Base-by-base conservation (phyloP, 1,139 yeast genomes). In the Zygoascus sp. region DNA sequence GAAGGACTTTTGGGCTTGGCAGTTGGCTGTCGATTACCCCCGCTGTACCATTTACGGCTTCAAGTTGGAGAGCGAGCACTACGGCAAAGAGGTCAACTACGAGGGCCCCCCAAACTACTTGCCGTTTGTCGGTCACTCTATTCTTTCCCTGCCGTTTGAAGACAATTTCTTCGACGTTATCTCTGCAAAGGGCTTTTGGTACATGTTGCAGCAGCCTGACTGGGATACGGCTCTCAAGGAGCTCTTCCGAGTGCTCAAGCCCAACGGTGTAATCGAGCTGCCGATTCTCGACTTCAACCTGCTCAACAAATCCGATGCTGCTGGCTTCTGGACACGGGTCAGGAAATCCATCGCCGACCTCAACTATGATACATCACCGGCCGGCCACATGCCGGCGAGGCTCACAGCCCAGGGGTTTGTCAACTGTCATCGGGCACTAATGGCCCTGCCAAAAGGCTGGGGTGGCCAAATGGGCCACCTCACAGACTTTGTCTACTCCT, bases 1-100 rank as follows among this genome's bases (percentile, higher is more conserved):
- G 40, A 54, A 60, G 40, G 65, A 63, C 20, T 66, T 64, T 37
- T 69, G 72, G 72, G 60, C 67, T 1, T 69, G 73, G 73, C 69
- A 64, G 47, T 49, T 68, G 35, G 72, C 73, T 1, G 50, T 66
- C 15, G 73, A 69, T 50, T 60, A 60, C 46, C 71, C 70, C 2
- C 53, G 48, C 3, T 55, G 66, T 5, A 61, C 62, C 43, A 53
- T 67, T 10, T 67, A 65, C 43, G 66, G 67, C 32, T 63, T 60
- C 47, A 59, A 61, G 40, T 50, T 58, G 23, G 58, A 57, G 27
- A 17, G 41, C 22, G 40, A 44, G 38, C 32, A 40, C n/a, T 7
- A n/a, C 7, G 42, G 42, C 16, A 40, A 27, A 16, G 50, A 46
- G 7, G 44, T 50, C 17, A 45, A 44, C 28, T 51, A 47, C 44